phyloP scores from a whole-genome alignment of 2,329 filamentous ascomycete species.

The Aspergillus thermomutatus region DNA sequence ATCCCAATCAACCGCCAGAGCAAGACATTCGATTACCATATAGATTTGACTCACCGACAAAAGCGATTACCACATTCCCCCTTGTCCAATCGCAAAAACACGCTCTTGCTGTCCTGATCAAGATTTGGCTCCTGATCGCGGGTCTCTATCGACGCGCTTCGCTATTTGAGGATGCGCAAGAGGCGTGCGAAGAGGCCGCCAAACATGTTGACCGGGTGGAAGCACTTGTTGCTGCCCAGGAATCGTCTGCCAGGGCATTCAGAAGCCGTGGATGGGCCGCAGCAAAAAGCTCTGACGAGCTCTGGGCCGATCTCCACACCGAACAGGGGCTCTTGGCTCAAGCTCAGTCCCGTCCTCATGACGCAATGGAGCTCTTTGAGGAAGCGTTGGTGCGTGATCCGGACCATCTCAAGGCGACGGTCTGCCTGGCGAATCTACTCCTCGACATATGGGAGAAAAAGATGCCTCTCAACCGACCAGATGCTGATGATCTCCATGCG shows the following conservation, averaged over 20 bases:
- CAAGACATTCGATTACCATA: slow-evolving; percentile 40
- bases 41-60: slow-evolving; percentile 39
- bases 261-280: slow-evolving; percentile 71
- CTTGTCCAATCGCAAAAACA: slow-evolving; percentile 52
- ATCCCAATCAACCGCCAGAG: slow-evolving; percentile 42
- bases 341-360: slow-evolving; percentile 60
- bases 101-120: slow-evolving; percentile 60
- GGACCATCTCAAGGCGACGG: slow-evolving; percentile 75
- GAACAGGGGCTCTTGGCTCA: slow-evolving; percentile 70
- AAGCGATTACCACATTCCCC: slow-evolving; percentile 49
- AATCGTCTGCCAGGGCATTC: slow-evolving; percentile 60
- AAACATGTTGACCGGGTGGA: slow-evolving; percentile 73
- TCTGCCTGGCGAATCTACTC: slow-evolving; percentile 79
- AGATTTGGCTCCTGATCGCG: slow-evolving; percentile 87
- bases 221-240: slow-evolving; percentile 59
- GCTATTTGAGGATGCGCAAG: slow-evolving; percentile 74
- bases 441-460: slow-evolving; percentile 73
- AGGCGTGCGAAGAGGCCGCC: slow-evolving; percentile 76
- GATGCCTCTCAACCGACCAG: slow-evolving; percentile 32
- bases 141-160: slow-evolving; percentile 80
- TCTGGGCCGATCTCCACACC: slow-evolving; percentile 78
- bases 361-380: slow-evolving; percentile 76
- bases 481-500: slow-evolving; percentile 24
- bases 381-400: slow-evolving; percentile 73
- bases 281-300: slow-evolving; percentile 74